These are phyloP conservation scores for Strobilomyces dryophilus DNA, from an alignment of 768 basidiomycete species.

Conservation along the genomic window DNA sequence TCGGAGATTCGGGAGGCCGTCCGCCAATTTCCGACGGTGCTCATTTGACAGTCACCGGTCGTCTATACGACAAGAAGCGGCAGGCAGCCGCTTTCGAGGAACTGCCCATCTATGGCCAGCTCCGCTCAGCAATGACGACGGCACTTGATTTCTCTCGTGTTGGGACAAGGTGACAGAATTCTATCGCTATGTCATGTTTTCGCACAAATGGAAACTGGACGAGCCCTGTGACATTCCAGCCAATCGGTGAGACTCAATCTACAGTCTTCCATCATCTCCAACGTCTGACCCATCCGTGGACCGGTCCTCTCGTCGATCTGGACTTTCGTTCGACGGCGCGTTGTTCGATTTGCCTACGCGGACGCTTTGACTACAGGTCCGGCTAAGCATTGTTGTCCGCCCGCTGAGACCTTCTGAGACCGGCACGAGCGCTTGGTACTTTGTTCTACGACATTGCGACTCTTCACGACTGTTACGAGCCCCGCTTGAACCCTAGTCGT, in stretches of 20 bases:
- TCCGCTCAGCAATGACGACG: neutral
- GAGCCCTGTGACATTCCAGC: neutral
- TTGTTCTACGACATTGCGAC: too few species aligned
- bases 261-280: neutral
- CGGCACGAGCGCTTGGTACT: too few species aligned
- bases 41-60: neutral
- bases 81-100: neutral
- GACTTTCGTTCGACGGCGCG: too few species aligned
- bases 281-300: neutral
- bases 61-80: neutral
- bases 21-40: neutral
- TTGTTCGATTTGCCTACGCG: too few species aligned
- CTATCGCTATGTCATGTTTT: neutral
- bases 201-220: neutral
- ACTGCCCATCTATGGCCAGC: neutral
- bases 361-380: too few species aligned
- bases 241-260: neutral
- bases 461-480: too few species aligned
- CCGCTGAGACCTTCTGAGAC: too few species aligned
- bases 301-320: too few species aligned
- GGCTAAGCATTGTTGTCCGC: too few species aligned
- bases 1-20: neutral
- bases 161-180: neutral
- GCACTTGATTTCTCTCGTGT: neutral
- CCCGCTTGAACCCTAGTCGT: too few species aligned